phyloP scores from a whole-genome alignment of 352 stramenopile genomes.

The Globisporangium mamillatum region DNA sequence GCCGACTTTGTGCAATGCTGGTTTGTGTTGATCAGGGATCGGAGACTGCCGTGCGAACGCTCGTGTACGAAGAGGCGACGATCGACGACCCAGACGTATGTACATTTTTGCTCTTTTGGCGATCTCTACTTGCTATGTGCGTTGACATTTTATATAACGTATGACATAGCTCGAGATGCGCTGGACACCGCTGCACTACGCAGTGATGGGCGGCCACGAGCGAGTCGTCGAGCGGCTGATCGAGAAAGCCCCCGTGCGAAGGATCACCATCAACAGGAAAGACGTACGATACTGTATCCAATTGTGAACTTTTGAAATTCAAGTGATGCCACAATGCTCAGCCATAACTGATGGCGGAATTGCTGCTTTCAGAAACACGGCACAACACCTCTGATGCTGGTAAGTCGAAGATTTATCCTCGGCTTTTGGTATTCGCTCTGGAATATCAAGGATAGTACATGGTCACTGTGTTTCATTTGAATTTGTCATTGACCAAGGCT shows the following conservation, averaged over 20 bases:
- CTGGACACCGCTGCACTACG: constrained; percentile 79
- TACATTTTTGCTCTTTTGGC: neutral
- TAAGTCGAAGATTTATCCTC: constrained; percentile 16
- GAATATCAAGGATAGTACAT: neutral
- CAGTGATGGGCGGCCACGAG: constrained; percentile 72
- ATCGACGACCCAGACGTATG: constrained; percentile 76
- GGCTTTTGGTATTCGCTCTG: neutral
- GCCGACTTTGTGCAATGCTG: neutral
- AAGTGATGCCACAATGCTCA: neutral
- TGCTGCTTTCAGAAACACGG: constrained; percentile 52
- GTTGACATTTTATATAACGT: neutral
- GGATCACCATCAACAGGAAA: constrained; percentile 80
- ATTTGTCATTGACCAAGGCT: constrained; percentile 29
- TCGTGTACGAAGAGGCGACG: constrained; percentile 70
- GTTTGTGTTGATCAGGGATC: constrained; percentile 35
- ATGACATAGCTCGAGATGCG: constrained; percentile 61
- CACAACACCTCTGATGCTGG: constrained; percentile 76
- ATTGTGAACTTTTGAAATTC: neutral
- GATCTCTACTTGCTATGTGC: neutral
- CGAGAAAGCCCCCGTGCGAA: constrained; percentile 64
- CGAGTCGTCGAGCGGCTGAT: constrained; percentile 48
- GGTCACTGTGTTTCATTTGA: neutral
- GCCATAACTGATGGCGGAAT: neutral
- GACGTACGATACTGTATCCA: constrained; percentile 36
- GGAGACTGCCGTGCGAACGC: constrained; percentile 43